Conservation (phyloP, 2,329 filamentous ascomycete genomes). For the Apiospora phragmitis region DNA sequence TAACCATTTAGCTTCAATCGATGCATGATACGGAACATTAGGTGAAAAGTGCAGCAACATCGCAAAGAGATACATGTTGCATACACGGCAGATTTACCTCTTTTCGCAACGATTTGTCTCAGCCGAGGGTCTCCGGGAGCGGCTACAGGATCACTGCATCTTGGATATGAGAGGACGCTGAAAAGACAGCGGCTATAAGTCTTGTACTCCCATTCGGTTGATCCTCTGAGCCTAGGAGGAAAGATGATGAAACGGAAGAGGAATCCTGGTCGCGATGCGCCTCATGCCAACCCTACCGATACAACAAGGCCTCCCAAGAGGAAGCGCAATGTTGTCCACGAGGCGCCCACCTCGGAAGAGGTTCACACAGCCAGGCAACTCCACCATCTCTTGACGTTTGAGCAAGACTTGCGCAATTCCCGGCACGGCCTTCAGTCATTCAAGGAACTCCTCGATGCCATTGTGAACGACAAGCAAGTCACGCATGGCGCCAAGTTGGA, state of each 20-base stretch:
- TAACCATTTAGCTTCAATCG: neutral
- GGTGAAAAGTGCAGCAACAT: neutral
- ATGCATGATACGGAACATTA: neutral
- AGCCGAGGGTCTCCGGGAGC: neutral
- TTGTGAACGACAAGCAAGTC: slow-evolving; percentile 53
- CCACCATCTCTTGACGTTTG: slow-evolving; percentile 66
- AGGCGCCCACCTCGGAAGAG: slow-evolving; percentile 60
- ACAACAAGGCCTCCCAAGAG: slow-evolving; percentile 37
- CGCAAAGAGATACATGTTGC: neutral
- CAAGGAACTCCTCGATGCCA: slow-evolving; percentile 65
- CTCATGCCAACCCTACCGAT: slow-evolving; percentile 19
- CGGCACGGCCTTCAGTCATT: slow-evolving; percentile 79
- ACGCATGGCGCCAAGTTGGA: slow-evolving; percentile 46
- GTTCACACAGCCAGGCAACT: slow-evolving; percentile 67
- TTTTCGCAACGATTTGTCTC: neutral
- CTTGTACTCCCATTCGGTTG: neutral
- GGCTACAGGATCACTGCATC: neutral
- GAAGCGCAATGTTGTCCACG: slow-evolving; percentile 50
- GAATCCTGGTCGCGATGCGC: slow-evolving; percentile 34
- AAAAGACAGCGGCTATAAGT: neutral
- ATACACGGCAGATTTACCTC: neutral
- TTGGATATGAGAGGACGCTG: neutral
- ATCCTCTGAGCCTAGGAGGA: neutral
- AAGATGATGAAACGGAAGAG: slow-evolving; percentile 37
- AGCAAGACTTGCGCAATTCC: slow-evolving; percentile 67